A percentile compares a stretch with the other conserved stretches of the same genome.
phyloP scores from a whole-genome alignment of 2,329 filamentous ascomycete genomes.

The Stagonosporopsis cucurbitacearum region DNA sequence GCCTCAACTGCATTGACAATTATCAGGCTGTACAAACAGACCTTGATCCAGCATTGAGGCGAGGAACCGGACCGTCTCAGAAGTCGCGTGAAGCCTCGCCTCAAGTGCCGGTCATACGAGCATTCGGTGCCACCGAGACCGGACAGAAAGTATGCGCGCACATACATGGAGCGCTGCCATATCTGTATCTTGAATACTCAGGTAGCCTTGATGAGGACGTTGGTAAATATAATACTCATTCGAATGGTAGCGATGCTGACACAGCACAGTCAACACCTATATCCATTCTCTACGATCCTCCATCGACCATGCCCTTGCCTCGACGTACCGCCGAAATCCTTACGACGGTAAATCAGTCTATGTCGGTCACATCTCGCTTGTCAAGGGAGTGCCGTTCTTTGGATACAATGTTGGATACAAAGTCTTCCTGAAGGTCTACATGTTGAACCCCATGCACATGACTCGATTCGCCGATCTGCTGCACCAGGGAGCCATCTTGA shows the following conservation, averaged over 20 bases:
- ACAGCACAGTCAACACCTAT: conserved; percentile 69
- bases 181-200: conserved; percentile 88
- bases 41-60: conserved; percentile 80
- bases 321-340: conserved; percentile 80
- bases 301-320: conserved; percentile 87
- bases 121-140: conserved; percentile 92
- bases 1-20: conserved; percentile 94
- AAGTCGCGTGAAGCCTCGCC: conserved; percentile 63
- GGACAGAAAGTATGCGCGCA: conserved; percentile 97
- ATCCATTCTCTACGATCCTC: conserved; percentile 81
- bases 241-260: conserved; percentile 18
- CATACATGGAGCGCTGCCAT: conserved; percentile 93
- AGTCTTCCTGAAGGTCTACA: conserved; percentile 92
- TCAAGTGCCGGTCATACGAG: conserved; percentile 82
- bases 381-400: conserved; percentile 95
- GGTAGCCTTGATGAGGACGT: conserved; percentile 70
- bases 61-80: conserved; percentile 63
- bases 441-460: conserved; percentile 86
- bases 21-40: conserved; percentile 82
- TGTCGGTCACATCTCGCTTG: conserved; percentile 87
- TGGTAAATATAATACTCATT: conserved; percentile 59
- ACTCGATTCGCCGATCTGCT: conserved; percentile 86
- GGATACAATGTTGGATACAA: conserved; percentile 93
- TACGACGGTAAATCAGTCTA: conserved; percentile 73
- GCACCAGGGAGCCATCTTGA: conserved; percentile 86